A percentile compares a stretch with the other conserved stretches of the same genome.
Conservation (phyloP, 305 asterid species). For the Salvia sclarea region DNA sequence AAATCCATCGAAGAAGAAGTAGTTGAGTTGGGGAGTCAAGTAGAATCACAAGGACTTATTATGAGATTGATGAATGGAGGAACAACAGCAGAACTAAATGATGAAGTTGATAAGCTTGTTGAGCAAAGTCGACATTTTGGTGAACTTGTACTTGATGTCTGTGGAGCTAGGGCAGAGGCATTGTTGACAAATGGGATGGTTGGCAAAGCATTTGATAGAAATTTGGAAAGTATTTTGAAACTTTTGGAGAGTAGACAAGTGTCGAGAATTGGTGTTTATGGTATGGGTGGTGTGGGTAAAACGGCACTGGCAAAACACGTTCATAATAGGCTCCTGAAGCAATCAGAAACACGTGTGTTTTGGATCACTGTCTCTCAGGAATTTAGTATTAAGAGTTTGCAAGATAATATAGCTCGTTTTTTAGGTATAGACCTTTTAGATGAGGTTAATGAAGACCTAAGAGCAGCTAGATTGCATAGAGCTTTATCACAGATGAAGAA, state of each 20-base stretch:
- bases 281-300: too few species aligned
- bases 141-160: not conserved
- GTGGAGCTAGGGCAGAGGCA: too few species aligned
- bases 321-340: slow-evolving; percentile 8
- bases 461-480: slow-evolving; percentile 8
- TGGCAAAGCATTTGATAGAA: too few species aligned
- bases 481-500: too few species aligned
- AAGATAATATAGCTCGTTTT: slow-evolving; percentile 17
- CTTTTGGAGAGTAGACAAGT: too few species aligned
- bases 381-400: not conserved
- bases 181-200: too few species aligned
- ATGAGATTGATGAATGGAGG: not conserved
- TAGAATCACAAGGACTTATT: too few species aligned
- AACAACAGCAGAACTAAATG: not conserved
- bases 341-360: not conserved
- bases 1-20: too few species aligned
- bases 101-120: not conserved
- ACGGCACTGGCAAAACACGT: slow-evolving; percentile 3
- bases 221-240: too few species aligned
- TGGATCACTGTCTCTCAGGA: slow-evolving; percentile 29
- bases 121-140: not conserved
- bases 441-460: slow-evolving; percentile 12
- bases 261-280: too few species aligned
- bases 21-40: too few species aligned
- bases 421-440: not conserved